phyloP scores from a whole-genome alignment of 306 rosid species.

The Macrotyloma uniflorum region DNA sequence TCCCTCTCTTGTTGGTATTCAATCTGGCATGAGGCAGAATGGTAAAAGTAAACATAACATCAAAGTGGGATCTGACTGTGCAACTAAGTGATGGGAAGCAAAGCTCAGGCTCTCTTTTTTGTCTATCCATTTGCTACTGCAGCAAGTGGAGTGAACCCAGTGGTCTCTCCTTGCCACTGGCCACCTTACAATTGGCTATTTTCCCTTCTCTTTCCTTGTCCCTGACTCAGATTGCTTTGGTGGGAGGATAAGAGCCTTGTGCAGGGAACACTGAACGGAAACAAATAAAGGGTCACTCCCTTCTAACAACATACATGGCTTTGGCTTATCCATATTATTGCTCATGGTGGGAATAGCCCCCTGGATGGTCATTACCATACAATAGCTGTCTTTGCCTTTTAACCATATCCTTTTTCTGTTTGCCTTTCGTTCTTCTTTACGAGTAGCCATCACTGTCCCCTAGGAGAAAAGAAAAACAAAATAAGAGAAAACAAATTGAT shows the following conservation, averaged over 20 bases:
- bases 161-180: constrained; percentile 22
- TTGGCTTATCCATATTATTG: constrained; percentile 54
- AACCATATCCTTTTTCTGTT: constrained; percentile 32
- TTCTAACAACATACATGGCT: constrained; percentile 27
- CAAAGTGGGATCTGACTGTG: constrained; percentile 79
- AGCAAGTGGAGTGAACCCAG: constrained; percentile 40
- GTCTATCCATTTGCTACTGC: constrained; percentile 46
- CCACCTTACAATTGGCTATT: constrained; percentile 18
- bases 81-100: constrained; percentile 58
- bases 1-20: constrained; percentile 63
- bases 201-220: neutral
- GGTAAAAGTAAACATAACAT: constrained; percentile 56
- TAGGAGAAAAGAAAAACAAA: neutral
- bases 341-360: constrained; percentile 55
- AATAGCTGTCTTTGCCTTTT: constrained; percentile 42
- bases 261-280: constrained; percentile 10
- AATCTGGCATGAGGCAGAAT: constrained; percentile 47
- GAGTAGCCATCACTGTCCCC: constrained; percentile 49
- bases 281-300: constrained; percentile 25
- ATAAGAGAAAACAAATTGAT: constrained; percentile 37
- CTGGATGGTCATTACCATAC: constrained; percentile 34
- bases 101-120: constrained; percentile 48
- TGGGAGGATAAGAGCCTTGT: constrained; percentile 40
- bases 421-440: constrained; percentile 33
- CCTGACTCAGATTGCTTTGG: constrained; percentile 30